These are phyloP conservation scores for Pythium brachiatum DNA, from an alignment of 352 stramenopile species.

Conservation along the genomic window DNA sequence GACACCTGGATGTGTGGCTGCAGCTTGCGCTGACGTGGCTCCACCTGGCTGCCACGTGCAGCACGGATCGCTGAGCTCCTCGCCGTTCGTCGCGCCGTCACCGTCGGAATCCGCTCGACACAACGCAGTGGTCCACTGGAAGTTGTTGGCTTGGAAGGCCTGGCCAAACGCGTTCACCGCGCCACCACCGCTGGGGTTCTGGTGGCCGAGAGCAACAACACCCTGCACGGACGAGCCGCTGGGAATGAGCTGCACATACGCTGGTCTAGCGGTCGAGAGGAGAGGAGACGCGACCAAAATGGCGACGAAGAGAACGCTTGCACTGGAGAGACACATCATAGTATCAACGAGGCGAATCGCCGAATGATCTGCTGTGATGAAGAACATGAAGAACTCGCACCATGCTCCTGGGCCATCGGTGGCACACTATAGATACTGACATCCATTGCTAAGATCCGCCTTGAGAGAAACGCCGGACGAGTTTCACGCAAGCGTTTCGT, in stretches of 20 bases:
- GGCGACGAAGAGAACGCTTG: background rate
- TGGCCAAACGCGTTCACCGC: conserved; percentile 58
- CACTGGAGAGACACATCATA: conserved; percentile 1
- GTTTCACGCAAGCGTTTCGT: background rate
- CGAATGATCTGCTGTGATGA: background rate
- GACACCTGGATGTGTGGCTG: conserved; percentile 33
- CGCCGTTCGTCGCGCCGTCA: conserved; percentile 85
- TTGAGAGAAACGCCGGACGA: background rate
- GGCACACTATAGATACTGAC: no score
- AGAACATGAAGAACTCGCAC: no score
- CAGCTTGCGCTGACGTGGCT: background rate
- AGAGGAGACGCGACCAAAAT: background rate
- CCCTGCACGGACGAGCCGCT: conserved; percentile 50
- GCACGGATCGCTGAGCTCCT: conserved; percentile 87
- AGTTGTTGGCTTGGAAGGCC: conserved; percentile 39
- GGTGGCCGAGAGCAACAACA: conserved; percentile 57
- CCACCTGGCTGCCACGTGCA: conserved; percentile 52
- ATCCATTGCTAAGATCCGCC: no score
- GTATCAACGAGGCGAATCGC: conserved; percentile 7
- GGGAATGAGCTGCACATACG: conserved; percentile 57
- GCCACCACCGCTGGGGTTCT: conserved; percentile 43
- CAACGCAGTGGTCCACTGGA: conserved; percentile 50
- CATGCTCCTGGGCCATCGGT: no score
- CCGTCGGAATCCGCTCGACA: conserved; percentile 68
- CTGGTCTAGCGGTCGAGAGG: conserved; percentile 22